Conservation (phyloP, 148 eudicot species). For the Chenopodium album region DNA sequence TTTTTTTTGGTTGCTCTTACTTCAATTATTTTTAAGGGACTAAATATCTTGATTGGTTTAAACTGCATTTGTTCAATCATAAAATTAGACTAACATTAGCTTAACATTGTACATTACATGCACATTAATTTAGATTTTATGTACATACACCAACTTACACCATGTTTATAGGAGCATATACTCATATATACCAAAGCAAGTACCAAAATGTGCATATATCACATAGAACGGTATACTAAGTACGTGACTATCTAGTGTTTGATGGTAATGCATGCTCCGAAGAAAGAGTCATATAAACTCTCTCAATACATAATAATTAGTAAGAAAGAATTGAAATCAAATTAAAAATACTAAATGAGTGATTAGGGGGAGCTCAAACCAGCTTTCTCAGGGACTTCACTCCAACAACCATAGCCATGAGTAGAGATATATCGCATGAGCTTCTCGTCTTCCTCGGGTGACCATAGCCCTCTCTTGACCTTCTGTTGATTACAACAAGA, state of each 20-base stretch:
- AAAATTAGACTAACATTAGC: too few relatives aligned
- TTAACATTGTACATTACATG: too few relatives aligned
- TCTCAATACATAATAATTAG: not conserved
- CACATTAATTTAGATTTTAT: too few relatives aligned
- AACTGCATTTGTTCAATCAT: too few relatives aligned
- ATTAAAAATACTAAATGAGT: not conserved
- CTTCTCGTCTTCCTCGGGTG: slow-evolving; percentile 92
- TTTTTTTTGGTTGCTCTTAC: too few relatives aligned
- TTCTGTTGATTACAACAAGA: slow-evolving; percentile 96
- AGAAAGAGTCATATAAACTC: not conserved
- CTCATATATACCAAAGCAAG: not conserved
- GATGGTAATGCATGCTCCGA: not conserved
- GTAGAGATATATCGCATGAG: slow-evolving; percentile 74
- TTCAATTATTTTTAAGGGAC: too few relatives aligned
- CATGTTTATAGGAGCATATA: not conserved
- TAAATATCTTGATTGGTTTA: too few relatives aligned
- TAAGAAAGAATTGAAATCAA: not conserved
- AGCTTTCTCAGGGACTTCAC: slow-evolving; percentile 96
- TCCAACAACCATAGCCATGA: slow-evolving; percentile 97
- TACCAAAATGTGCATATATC: not conserved
- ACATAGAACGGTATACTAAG: not conserved
- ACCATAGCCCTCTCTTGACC: slow-evolving; percentile 95
- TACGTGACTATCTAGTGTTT: too few relatives aligned
- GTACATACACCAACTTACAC: not conserved
- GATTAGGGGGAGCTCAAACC: slow-evolving; percentile 33